phyloP scores from a whole-genome alignment of 208 protist species.

The Leptomonas pyrrhocoris region DNA sequence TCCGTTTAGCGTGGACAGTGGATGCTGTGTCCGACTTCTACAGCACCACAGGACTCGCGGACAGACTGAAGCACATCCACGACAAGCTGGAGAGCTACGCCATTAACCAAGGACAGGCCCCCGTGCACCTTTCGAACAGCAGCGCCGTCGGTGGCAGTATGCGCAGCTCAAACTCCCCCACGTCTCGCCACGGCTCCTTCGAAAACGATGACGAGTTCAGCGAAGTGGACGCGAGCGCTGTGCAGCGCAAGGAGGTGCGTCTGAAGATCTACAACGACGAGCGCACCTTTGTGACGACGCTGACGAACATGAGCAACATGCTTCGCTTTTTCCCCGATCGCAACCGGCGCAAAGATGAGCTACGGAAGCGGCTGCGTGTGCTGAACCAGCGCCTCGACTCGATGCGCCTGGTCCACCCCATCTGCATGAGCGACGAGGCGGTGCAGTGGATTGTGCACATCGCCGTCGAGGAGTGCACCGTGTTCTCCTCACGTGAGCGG shows the following conservation, averaged over 20 bases:
- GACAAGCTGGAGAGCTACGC: slow-evolving; percentile 90
- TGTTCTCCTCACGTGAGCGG: slow-evolving; percentile 88
- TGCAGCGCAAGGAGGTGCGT: slow-evolving; percentile 79
- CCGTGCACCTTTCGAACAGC: slow-evolving; percentile 2
- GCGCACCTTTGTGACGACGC: slow-evolving; percentile 67
- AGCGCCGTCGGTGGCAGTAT: slow-evolving; percentile 19
- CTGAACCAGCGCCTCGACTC: slow-evolving; percentile 65
- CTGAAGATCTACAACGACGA: slow-evolving; percentile 87
- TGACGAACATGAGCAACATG: slow-evolving; percentile 78
- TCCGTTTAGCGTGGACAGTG: slow-evolving; percentile 81
- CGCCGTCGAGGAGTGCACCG: slow-evolving; percentile 86
- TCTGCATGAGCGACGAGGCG: slow-evolving; percentile 58
- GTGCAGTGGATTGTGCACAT: slow-evolving; percentile 89
- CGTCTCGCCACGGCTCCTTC: slow-evolving; percentile 11
- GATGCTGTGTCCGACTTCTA: slow-evolving; percentile 67
- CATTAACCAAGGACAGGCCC: slow-evolving; percentile 67
- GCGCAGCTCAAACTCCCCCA: neutral
- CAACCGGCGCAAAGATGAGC: slow-evolving; percentile 70
- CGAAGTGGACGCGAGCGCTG: slow-evolving; percentile 43
- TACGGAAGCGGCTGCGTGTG: slow-evolving; percentile 55
- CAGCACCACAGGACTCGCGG: slow-evolving; percentile 46
- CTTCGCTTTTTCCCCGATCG: slow-evolving; percentile 73
- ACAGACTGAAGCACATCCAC: slow-evolving; percentile 72
- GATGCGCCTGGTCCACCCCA: slow-evolving; percentile 75
- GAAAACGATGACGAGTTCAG: slow-evolving; percentile 23